phyloP scores from a whole-genome alignment of 192 early-diverging fungal species.

The Neocallimastix lanati region DNA sequence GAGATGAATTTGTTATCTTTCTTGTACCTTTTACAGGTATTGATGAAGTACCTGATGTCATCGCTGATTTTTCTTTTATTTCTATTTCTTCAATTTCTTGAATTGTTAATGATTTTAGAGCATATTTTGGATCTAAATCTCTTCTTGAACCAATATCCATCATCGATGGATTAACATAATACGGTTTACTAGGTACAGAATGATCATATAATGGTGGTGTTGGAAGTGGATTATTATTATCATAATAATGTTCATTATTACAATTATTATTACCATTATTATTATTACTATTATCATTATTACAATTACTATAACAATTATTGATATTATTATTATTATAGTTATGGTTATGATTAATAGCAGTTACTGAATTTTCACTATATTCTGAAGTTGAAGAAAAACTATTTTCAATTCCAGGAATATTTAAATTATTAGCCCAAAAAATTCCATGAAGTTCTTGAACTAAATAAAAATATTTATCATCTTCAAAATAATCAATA shows the following conservation, averaged over 20 bases:
- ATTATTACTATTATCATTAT: too few relatives aligned
- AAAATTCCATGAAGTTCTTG: slow-evolving; percentile 37
- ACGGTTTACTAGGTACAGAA: neutral
- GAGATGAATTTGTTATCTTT: neutral
- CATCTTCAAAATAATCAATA: slow-evolving; percentile 17
- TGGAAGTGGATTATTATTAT: neutral
- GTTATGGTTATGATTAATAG: neutral
- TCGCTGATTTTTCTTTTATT: neutral
- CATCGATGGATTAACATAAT: neutral
- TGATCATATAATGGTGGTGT: neutral
- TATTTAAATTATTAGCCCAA: slow-evolving; percentile 6
- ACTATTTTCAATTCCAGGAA: neutral
- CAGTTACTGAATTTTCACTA: neutral
- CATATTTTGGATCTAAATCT: neutral
- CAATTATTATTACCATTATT: too few relatives aligned
- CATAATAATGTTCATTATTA: neutral
- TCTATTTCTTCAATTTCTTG: neutral
- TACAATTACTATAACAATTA: too few relatives aligned
- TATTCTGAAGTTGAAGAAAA: neutral
- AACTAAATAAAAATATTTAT: slow-evolving; percentile 26
- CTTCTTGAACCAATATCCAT: neutral
- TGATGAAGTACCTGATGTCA: neutral
- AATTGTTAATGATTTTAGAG: neutral
- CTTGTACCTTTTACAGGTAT: neutral
- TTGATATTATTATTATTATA: too few relatives aligned